A percentile compares a stretch with the other conserved stretches of the same genome.
These are phyloP conservation scores for Nepenthes alata DNA, from an alignment of 179 eudicot species.

Conservation along the genomic window DNA sequence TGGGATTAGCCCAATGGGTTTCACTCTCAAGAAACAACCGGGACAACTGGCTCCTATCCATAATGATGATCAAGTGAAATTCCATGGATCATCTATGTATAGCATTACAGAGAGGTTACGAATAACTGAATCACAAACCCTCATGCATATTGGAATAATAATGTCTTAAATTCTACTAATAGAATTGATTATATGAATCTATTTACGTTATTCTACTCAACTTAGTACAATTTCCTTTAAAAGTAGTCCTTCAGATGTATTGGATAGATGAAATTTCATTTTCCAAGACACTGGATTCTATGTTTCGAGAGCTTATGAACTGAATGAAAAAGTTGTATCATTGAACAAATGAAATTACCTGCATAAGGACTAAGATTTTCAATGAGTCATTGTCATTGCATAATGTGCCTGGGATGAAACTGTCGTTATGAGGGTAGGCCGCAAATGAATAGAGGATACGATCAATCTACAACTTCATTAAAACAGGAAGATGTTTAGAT, in stretches of 20 bases:
- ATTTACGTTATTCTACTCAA: too few species aligned
- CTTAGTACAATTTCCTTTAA: too few species aligned
- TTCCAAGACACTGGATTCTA: neutral
- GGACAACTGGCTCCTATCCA: conserved; percentile 69
- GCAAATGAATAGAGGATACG: conserved; percentile 78
- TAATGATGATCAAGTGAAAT: conserved; percentile 2
- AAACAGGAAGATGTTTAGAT: too few species aligned
- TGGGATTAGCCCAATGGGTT: conserved; percentile 69
- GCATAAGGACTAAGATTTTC: conserved; percentile 87
- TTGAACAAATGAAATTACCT: conserved; percentile 23
- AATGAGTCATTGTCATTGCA: conserved; percentile 91
- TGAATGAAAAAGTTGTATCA: neutral
- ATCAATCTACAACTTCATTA: conserved; percentile 40
- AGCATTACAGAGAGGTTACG: neutral
- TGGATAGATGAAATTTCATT: neutral
- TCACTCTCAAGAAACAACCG: conserved; percentile 70
- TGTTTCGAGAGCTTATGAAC: too few species aligned
- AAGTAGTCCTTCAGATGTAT: neutral
- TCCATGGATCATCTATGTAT: too few species aligned
- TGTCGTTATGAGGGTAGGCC: conserved; percentile 88
- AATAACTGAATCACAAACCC: too few species aligned
- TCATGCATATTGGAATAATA: too few species aligned
- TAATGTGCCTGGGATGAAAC: conserved; percentile 77
- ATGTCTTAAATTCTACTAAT: too few species aligned
- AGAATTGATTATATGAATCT: too few species aligned